Percentiles rank a stretch among this genome's conserved stretches.
Conservation (phyloP, 2,329 filamentous ascomycete genomes). For the Phialophora tarda region DNA sequence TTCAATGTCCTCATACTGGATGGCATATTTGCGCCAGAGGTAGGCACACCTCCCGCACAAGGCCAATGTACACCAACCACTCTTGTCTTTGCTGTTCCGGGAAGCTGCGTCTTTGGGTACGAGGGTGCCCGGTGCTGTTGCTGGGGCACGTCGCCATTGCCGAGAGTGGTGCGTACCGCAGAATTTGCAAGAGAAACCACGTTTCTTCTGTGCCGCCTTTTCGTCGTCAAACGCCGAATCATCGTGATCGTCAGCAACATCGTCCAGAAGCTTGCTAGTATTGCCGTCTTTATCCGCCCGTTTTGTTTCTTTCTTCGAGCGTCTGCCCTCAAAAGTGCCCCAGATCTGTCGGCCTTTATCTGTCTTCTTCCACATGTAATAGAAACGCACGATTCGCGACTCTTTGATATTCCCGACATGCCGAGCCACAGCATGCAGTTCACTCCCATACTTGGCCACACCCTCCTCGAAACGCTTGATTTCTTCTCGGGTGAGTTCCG, state of each 20-base stretch:
- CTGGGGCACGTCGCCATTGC: constrained; percentile 90
- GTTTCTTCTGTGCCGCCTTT: constrained; percentile 79
- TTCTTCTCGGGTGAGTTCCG: constrained; percentile 76
- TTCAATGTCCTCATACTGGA: constrained; percentile 93
- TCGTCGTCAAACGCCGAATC: constrained; percentile 94
- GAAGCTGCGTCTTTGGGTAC: constrained; percentile 68
- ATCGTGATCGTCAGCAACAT: constrained; percentile 88
- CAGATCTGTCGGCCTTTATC: constrained; percentile 83
- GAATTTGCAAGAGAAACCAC: constrained; percentile 91
- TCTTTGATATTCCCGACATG: constrained; percentile 80
- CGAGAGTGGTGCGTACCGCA: constrained; percentile 79
- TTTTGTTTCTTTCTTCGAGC: constrained; percentile 85
- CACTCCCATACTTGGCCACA: constrained; percentile 87
- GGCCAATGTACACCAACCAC: constrained; percentile 74
- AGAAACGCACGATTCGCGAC: constrained; percentile 84
- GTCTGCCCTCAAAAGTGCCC: constrained; percentile 85
- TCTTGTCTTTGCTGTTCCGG: constrained; percentile 76
- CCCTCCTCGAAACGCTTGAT: constrained; percentile 91
- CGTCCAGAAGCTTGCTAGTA: constrained; percentile 79
- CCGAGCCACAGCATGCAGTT: constrained; percentile 79
- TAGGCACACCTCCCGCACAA: constrained; percentile 89
- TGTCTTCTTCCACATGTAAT: constrained; percentile 98
- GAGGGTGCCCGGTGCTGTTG: constrained; percentile 71
- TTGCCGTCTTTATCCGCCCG: constrained; percentile 63
- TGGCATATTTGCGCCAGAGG: constrained; percentile 92